Percentiles rank a stretch among this genome's conserved stretches.
Conservation (phyloP, 2,329 filamentous ascomycete genomes). For the Magnaporthiopsis incrustans region DNA sequence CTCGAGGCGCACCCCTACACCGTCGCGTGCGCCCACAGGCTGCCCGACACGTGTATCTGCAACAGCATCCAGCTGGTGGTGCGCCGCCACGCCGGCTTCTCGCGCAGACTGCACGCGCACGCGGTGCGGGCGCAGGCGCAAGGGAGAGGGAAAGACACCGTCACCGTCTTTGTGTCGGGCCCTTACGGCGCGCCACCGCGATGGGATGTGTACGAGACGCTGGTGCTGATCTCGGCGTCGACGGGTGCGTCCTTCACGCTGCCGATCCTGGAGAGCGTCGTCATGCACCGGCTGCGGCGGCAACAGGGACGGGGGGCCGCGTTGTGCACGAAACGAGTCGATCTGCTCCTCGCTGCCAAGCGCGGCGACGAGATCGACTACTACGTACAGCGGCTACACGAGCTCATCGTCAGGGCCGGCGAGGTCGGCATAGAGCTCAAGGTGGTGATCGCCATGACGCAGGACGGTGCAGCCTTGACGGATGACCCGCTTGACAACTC, state of each 20-base stretch:
- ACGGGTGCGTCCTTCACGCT: slow-evolving; percentile 56
- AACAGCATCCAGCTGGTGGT: slow-evolving; percentile 53
- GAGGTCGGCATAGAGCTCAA: slow-evolving; percentile 39
- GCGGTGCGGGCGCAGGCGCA: slow-evolving; percentile 28
- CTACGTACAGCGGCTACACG: slow-evolving; percentile 41
- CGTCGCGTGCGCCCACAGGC: slow-evolving; percentile 46
- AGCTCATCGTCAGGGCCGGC: slow-evolving; percentile 33
- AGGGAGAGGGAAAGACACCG: slow-evolving; percentile 17
- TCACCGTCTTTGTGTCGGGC: slow-evolving; percentile 44
- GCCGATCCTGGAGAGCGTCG: slow-evolving; percentile 49
- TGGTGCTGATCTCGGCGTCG: slow-evolving; percentile 52
- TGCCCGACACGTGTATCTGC: slow-evolving; percentile 44
- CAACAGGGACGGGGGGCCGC: background rate
- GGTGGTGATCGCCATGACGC: slow-evolving; percentile 37
- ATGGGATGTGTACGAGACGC: slow-evolving; percentile 51
- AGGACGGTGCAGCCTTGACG: background rate
- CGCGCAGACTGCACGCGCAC: slow-evolving; percentile 40
- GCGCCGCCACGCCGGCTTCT: slow-evolving; percentile 49
- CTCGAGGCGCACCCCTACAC: slow-evolving; percentile 55
- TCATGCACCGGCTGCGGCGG: background rate
- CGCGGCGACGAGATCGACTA: slow-evolving; percentile 47
- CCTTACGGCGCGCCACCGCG: slow-evolving; percentile 48
- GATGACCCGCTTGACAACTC: slow-evolving; percentile 1
- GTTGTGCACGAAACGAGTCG: slow-evolving; percentile 44
- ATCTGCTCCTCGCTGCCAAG: slow-evolving; percentile 44